Evolutionary conservation across 2,329 filamentous ascomycete species (phyloP), one percentile per base, ranked within the genome.

Genomic region (Ophiocordyceps sinensis): DNA sequence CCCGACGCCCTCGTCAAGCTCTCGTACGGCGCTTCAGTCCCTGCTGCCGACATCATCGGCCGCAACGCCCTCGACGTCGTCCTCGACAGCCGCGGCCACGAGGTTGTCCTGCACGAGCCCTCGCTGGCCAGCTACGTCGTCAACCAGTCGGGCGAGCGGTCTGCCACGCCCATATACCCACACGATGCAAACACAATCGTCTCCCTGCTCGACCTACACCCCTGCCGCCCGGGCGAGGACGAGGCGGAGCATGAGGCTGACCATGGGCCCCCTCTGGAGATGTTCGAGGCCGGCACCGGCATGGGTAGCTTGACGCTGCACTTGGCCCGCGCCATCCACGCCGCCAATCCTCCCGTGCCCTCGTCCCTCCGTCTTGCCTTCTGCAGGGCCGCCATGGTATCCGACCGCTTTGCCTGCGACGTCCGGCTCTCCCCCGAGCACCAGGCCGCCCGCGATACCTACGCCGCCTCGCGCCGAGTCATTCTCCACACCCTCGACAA

Each of bases 231-330:
- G 28, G 47, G 52, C 31, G 53, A 61, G 44, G 55, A 60, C 21
- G 56, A 57, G 17, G 44, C 51, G 11, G 50, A 51, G 13, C 55
- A 60, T 6, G 56, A 19, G 19, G 19, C 19, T 19, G 19, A 19
- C 19, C 19, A 61, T 12, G 50, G 59, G 13, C 58, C 65, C 9
- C 73, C 70, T 0, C 58, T 88, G 12, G 82, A 89, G 54, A 83
- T 91, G 36, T 77, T 91, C 40, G 85, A 91, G 60, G 84, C 84
- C 37, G 85, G 85, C 14, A 91, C 85, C 4, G 85, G 85, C n/a
- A 83, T 88, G 66, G 85, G 85, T 43, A 79, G 80, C 29, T 61
- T 91, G 43, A 89, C 84, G 1, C 60, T 91, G 5, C 75, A 88
- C 53, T 67, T 91, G 19, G 78, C 83, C 28, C 73, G 82, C 40